Base-by-base conservation (phyloP, 2,329 filamentous ascomycete species). In the Torrubiella hemipterigena region DNA sequence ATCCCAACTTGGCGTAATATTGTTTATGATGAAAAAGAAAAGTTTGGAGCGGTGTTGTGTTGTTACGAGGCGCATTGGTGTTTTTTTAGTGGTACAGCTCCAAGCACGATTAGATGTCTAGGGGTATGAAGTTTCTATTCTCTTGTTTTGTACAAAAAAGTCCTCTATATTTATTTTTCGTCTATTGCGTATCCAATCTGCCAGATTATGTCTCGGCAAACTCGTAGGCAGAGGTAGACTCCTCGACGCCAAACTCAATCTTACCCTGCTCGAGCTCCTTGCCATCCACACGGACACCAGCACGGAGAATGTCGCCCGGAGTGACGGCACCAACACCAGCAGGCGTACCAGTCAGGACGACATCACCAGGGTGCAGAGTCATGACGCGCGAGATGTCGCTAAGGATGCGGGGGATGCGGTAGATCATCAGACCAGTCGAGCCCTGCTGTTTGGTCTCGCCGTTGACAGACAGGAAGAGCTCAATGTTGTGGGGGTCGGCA, bases 271-370 rank as follows among this genome's bases (percentile, higher is more conserved):
- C 76, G 19, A 96, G 58, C 61, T 93, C 85, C 63, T 80, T 77
- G 22, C 87, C 87, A 35, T 69, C 66, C 18, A 94, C 75, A 51
- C 73, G 77, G 43, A 96, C 66, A 4, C 86, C 86, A 17, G 83
- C 87, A 40, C 69, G 78, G 70, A 98, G 84, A 19, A 89, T 66
- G 59, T 98, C 87, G 3, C 91, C 91, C 2, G 82, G 76, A 37
- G 77, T 73, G 2, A 94, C 86, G 14, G 77, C 69, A 2, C 91
- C 91, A 2, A 98, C 91, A 10, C 91, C 91, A 61, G 95, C 95
- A 30, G 91, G 91, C 30, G 91, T 98, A 13, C 91, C 91, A n/a
- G 91, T 98, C 45, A 98, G 62, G 29, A 98, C 76, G 48, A 98
- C 77, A 56, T 98, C 91, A 29, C 89, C 91, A 48, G 81, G 74